These are phyloP conservation scores for Datisca glomerata DNA, from an alignment of 306 rosid genomes.

Conservation along the genomic window DNA sequence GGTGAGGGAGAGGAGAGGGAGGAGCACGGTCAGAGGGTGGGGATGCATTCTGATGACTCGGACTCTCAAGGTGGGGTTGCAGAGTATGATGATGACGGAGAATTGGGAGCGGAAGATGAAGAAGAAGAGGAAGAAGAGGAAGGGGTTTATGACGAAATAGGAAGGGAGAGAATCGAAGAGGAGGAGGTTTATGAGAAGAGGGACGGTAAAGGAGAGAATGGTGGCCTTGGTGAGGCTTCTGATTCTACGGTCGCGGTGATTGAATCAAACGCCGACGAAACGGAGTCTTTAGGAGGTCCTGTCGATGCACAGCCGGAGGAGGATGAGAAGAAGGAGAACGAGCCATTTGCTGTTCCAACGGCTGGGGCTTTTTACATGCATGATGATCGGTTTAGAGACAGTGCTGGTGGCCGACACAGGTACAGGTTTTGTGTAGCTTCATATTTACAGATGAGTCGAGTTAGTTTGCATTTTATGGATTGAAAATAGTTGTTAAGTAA, in stretches of 20 bases:
- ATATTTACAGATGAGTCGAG: conserved; percentile 3
- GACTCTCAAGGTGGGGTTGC: conserved; percentile 82
- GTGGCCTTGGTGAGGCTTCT: conserved; percentile 21
- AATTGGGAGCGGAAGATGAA: conserved; percentile 33
- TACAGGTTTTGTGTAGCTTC: conserved; percentile 15
- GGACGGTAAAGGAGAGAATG: conserved; percentile 14
- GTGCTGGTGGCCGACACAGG: conserved; percentile 69
- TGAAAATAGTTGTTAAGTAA: no score
- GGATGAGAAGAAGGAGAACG: conserved; percentile 83
- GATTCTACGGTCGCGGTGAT: conserved; percentile 18
- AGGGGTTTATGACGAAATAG: conserved; percentile 11
- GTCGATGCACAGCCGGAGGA: conserved; percentile 22
- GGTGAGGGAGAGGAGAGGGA: conserved; percentile 27
- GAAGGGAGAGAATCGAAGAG: conserved; percentile 6
- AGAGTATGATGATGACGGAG: conserved; percentile 64
- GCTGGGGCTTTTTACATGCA: conserved; percentile 98
- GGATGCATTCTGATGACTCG: conserved; percentile 54
- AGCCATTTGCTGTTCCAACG: conserved; percentile 90
- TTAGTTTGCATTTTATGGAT: neutral
- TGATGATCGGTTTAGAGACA: conserved; percentile 86
- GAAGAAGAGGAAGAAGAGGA: conserved; percentile 32
- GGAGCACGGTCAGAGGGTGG: conserved; percentile 30
- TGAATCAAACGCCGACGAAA: conserved; percentile 29
- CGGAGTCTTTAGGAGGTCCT: conserved; percentile 24
- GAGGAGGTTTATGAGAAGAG: conserved; percentile 20